Conservation (phyloP, 441 rosid genomes). For the Adansonia rubrostipa region DNA sequence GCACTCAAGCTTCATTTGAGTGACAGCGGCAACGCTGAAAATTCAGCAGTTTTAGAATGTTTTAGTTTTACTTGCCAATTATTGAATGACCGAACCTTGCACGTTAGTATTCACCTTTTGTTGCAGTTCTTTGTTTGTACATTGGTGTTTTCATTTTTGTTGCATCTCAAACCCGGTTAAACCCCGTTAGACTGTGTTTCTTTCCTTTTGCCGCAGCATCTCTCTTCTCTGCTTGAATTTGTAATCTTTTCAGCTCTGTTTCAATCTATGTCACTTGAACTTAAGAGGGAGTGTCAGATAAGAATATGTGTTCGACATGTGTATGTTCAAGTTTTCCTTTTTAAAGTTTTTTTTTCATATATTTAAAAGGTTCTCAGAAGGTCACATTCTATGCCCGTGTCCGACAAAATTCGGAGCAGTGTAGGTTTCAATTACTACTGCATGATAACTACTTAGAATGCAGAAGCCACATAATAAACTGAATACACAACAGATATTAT, state of each 20-base stretch:
- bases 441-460: not conserved
- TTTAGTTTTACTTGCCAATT: not conserved
- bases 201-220: no score
- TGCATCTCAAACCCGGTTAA: no score
- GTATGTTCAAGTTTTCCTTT: no score
- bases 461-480: constrained; percentile 2
- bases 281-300: no score
- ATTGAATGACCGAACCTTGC: not conserved
- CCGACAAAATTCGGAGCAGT: no score
- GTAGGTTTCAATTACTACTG: no score
- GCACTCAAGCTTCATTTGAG: constrained; percentile 33
- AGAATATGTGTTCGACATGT: no score
- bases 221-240: constrained; percentile 1
- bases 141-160: not conserved
- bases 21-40: constrained; percentile 40
- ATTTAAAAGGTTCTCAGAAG: no score
- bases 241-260: not conserved
- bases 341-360: no score
- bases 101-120: not conserved
- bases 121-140: not conserved
- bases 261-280: not conserved
- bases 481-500: not conserved
- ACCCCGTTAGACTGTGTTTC: no score
- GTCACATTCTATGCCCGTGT: no score
- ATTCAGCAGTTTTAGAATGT: constrained; percentile 24